Evolutionary conservation across 129 eudicot genomes (phyloP).

Genomic region (Rutidosis leptorrhynchoides): DNA sequence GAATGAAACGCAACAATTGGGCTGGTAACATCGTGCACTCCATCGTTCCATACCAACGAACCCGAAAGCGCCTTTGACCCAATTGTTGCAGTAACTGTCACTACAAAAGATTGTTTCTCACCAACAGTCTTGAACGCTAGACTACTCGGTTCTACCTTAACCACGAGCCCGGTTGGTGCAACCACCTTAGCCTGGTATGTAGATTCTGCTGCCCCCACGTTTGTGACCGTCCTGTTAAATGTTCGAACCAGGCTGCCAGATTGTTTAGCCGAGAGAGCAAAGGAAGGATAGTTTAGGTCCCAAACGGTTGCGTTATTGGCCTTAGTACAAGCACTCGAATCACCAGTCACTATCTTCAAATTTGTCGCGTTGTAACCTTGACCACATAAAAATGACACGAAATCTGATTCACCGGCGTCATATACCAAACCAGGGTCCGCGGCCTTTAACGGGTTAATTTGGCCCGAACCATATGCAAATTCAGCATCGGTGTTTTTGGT

Average conservation of each 20-base stretch:
- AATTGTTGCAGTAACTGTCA: conserved; percentile 39
- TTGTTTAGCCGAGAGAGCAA: conserved; percentile 25
- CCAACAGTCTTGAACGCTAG: conserved; percentile 37
- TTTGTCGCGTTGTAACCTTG: conserved; percentile 36
- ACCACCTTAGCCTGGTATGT: conserved; percentile 32
- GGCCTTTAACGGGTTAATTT: conserved; percentile 40
- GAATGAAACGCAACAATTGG: conserved; percentile 48
- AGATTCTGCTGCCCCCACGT: conserved; percentile 41
- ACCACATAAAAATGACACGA: conserved; percentile 46
- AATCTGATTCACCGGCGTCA: conserved; percentile 40
- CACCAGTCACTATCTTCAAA: conserved; percentile 33
- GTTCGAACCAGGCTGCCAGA: conserved; percentile 14
- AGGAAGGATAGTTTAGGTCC: conserved; percentile 57
- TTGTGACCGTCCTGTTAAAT: conserved; percentile 46
- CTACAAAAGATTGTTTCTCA: conserved; percentile 40
- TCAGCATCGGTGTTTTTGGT: conserved; percentile 33
- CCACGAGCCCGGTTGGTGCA: conserved; percentile 40
- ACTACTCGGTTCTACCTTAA: conserved; percentile 35
- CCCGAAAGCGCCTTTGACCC: conserved; percentile 30
- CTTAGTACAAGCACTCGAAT: conserved; percentile 28
- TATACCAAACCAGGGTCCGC: conserved; percentile 48
- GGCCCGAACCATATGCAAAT: conserved; percentile 57
- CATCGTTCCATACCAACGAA: conserved; percentile 66
- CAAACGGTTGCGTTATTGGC: conserved; percentile 25
- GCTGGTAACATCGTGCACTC: conserved; percentile 47